Evolutionary conservation across 495 filamentous ascomycete species (phyloP).

Genomic region (Viridothelium virens): DNA sequence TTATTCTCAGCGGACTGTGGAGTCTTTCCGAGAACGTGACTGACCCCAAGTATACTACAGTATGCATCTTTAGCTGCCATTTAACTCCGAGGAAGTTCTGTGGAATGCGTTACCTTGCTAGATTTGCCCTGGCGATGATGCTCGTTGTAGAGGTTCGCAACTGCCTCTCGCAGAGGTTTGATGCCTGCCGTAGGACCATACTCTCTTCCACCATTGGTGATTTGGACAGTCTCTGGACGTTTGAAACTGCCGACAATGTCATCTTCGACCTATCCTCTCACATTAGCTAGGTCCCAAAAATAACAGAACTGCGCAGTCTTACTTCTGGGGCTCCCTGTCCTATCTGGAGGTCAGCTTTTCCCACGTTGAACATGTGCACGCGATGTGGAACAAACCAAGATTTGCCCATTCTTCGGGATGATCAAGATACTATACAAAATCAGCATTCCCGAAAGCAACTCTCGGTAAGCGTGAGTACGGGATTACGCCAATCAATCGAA

Average conservation of each 20-base stretch:
- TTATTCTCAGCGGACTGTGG: background rate
- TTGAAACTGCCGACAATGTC: conserved; percentile 84
- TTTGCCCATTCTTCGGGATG: conserved; percentile 83
- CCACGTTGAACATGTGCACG: background rate
- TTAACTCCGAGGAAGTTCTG: background rate
- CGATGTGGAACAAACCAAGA: conserved; percentile 45
- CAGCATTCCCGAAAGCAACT: conserved; percentile 35
- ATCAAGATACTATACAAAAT: conserved; percentile 45
- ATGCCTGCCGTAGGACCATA: conserved; percentile 94
- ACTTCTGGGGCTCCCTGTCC: conserved; percentile 85
- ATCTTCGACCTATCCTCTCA: conserved; percentile 37
- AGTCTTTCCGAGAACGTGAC: background rate
- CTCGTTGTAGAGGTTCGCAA: conserved; percentile 88
- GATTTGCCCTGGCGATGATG: conserved; percentile 81
- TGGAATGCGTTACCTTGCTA: conserved; percentile 44
- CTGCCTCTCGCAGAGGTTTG: conserved; percentile 78
- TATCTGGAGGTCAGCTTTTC: background rate
- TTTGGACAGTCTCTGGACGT: conserved; percentile 72
- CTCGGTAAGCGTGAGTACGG: background rate
- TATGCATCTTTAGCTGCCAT: background rate
- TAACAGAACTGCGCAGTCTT: background rate
- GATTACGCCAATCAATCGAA: background rate
- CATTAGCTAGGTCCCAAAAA: background rate
- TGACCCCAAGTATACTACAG: conserved; percentile 61
- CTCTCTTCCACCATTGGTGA: conserved; percentile 68